A percentile compares a stretch with the other conserved stretches of the same genome.
Conservation (phyloP, 495 filamentous ascomycete species). For the Neurospora sp. region DNA sequence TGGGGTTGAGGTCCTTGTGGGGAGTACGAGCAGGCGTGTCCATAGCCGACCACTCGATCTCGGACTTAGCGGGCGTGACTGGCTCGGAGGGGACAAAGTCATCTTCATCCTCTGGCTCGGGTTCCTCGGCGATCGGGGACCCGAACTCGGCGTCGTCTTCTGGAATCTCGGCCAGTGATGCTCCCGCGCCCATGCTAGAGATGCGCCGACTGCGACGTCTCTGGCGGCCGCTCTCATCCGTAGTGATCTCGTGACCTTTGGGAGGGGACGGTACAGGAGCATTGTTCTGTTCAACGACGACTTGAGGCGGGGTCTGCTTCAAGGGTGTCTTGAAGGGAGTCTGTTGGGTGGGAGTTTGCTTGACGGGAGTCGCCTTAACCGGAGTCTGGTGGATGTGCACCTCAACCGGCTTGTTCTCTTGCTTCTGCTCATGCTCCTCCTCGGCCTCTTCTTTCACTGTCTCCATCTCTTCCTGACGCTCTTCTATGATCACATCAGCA, state of each 20-base stretch:
- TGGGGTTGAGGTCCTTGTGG: slow-evolving; percentile 38
- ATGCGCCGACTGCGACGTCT: background rate
- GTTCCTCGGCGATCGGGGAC: background rate
- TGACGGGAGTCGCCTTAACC: background rate
- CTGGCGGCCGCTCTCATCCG: background rate
- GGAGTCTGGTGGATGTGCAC: slow-evolving; percentile 9
- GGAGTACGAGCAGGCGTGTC: slow-evolving; percentile 48
- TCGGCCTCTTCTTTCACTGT: slow-evolving; percentile 16
- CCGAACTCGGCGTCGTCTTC: background rate
- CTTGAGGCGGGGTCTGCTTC: background rate
- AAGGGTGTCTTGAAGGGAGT: background rate
- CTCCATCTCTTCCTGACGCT: background rate
- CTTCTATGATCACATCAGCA: background rate
- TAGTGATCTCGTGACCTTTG: background rate
- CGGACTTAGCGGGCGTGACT: slow-evolving; percentile 28
- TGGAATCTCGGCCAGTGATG: background rate
- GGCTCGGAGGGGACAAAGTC: background rate
- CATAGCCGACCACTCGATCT: slow-evolving; percentile 36
- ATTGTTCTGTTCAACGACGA: background rate
- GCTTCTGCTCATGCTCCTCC: slow-evolving; percentile 9
- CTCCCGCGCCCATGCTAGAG: background rate
- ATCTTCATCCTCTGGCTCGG: background rate
- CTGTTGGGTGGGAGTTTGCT: background rate
- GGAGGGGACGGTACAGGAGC: background rate
- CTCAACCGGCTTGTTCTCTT: slow-evolving; percentile 8